Percentiles rank a stretch among this genome's conserved stretches.
Evolutionary conservation across 2,329 filamentous ascomycete genomes (phyloP).

Genomic region (Ophiostoma piceae): DNA sequence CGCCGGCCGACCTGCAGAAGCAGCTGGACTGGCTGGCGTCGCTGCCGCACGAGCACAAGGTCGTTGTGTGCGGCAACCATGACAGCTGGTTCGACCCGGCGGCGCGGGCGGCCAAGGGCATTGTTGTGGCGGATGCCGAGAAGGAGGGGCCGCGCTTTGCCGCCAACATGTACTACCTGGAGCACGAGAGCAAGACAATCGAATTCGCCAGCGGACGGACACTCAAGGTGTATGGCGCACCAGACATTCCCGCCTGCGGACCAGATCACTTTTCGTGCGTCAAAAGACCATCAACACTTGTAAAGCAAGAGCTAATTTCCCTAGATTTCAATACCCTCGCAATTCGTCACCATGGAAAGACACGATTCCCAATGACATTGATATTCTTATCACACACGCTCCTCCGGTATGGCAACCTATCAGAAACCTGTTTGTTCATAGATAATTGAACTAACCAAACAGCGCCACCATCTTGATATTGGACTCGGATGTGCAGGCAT

Average conservation of each 20-base stretch:
- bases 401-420: conserved; percentile 52
- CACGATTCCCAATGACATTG: conserved; percentile 64
- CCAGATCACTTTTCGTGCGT: conserved; percentile 57
- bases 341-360: conserved; percentile 64
- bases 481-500: conserved; percentile 67
- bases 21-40: conserved; percentile 76
- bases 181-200: conserved; percentile 61
- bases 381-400: conserved; percentile 76
- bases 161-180: conserved; percentile 63
- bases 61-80: conserved; percentile 83
- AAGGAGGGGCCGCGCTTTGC: conserved; percentile 43
- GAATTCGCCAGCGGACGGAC: conserved; percentile 53
- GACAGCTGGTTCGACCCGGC: conserved; percentile 75
- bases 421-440: background rate
- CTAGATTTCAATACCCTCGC: conserved; percentile 63
- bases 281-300: conserved; percentile 31
- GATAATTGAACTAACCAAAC: background rate
- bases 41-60: conserved; percentile 71
- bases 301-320: background rate
- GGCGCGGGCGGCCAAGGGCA: conserved; percentile 54
- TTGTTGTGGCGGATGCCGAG: conserved; percentile 50
- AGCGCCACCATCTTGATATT: conserved; percentile 64
- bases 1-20: conserved; percentile 66
- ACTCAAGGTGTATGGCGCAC: conserved; percentile 72
- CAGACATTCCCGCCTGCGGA: conserved; percentile 74